Evolutionary conservation across 2,329 filamentous ascomycete genomes (phyloP), one percentile per base, ranked within the genome.

Genomic region (Amauroascus niger): DNA sequence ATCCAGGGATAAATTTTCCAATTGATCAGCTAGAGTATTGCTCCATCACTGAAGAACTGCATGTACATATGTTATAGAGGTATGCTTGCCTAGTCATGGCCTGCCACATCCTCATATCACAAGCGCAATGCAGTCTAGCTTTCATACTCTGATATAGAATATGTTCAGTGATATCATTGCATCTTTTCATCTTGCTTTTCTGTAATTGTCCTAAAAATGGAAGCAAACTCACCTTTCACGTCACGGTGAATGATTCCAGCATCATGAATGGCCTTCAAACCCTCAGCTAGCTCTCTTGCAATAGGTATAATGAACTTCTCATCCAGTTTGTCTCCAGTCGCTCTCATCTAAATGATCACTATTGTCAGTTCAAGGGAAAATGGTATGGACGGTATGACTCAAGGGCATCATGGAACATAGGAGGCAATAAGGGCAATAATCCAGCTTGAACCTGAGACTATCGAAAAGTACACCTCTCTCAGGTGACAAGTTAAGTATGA

Each of bases 171-270:
- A 6, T 33, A 6, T 24, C 30, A 33, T 26, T 3, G 18, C 20
- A 22, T 22, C 24, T 51, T 51, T 13, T 32, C n/a, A n/a, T n/a
- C n/a, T n/a, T n/a, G n/a, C n/a, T n/a, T n/a, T n/a, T n/a, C n/a
- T n/a, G n/a, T 40, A 14, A 39, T 8, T 9, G 30, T 3, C n/a
- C 14, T 37, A 22, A n/a, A 24, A 49, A 40, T 1, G 4, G 16
- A 26, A 14, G 9, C 3, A 46, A 28, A 20, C 65, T 50, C 65
- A 77, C 79, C 77, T 67, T 84, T 84, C 50, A 84, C 74, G 68
- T 84, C 81, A 61, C 81, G 73, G 63, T 84, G 81, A 50, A 84
- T 76, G 54, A 84, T 79, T 4, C 80, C 80, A n/a, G 79, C 79
- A 55, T 81, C 78, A 62, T 84, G 81, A 28, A 84, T 77, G 37